These are phyloP conservation scores for Bolboschoenoplectus hybrid DNA, from an alignment of 202 grass and related monocot species.

Conservation along the genomic window DNA sequence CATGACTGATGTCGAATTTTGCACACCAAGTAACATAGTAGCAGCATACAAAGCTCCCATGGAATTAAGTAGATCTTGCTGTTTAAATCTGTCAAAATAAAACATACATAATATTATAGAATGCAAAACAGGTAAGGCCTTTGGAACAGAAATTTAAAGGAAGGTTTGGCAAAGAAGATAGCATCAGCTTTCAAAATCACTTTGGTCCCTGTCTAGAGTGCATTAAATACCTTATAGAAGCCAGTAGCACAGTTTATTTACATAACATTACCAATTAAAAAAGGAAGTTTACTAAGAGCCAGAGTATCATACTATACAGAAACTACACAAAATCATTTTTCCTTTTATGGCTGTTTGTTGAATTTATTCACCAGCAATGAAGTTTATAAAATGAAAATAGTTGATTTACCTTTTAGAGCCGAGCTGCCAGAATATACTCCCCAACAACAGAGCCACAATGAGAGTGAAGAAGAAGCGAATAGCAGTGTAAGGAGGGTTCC, in stretches of 20 bases:
- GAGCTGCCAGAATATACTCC: conserved; percentile 84
- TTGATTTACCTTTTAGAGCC: conserved; percentile 71
- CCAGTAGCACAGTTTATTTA: not conserved
- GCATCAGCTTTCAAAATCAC: not conserved
- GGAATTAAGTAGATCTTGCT: conserved; percentile 76
- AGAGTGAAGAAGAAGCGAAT: conserved; percentile 76
- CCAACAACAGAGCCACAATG: conserved; percentile 72
- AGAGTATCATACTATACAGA: not conserved
- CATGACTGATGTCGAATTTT: conserved; percentile 70
- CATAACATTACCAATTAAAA: not conserved
- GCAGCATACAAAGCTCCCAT: conserved; percentile 90
- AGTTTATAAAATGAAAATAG: conserved; percentile 4
- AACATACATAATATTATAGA: conserved; percentile 13
- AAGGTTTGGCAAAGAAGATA: not conserved
- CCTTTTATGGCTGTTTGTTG: too few species aligned
- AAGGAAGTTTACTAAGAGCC: not conserved
- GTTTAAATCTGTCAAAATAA: conserved; percentile 48
- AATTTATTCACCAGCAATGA: not conserved
- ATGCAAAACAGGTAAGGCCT: conserved; percentile 17
- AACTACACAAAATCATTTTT: too few species aligned
- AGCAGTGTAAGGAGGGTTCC: conserved; percentile 87
- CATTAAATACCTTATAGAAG: conserved; percentile 6
- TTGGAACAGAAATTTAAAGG: not conserved
- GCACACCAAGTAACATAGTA: conserved; percentile 67
- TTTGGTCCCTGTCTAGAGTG: not conserved